Evolutionary conservation across 345 rosid genomes (phyloP), one percentile per base, ranked within the genome.

Genomic region (Cardamine occulta): DNA sequence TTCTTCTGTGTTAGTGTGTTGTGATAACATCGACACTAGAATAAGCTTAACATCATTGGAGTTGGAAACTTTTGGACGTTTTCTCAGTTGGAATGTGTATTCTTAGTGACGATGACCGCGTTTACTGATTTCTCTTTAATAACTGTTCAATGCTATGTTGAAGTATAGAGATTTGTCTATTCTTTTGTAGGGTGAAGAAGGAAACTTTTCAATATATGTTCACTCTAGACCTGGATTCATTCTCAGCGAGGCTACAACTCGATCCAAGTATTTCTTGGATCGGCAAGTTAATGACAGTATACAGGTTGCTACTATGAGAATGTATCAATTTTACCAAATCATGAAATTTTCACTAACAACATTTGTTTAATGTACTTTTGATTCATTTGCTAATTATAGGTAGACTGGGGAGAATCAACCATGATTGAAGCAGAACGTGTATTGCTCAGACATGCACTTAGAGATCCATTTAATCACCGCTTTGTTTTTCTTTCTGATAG

Each of bases 401-500:
- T 95, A 66, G 97, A 95, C 34, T 95, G 99, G 99, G 99, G 99
- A 68, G 94, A 79, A 83, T 84, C 99, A 52, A 90, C 83, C 76
- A 95, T 92, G 99, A 89, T 95, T 56, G 88, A 86, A 86, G 99
- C 98, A 28, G 99, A 95, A 82, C 97, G 91, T 60, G 79, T 95
- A 63, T 84, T 95, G 83, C 97, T 95, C 74, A 81, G 89, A 74
- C 96, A 90, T 82, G 99, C 99, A 17, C 88, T 95, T 57, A 75
- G 48, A 61, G 98, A 95, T 84, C 88, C 89, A 53, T 77, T 19
- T 42, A 92, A 92, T 82, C 79, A 87, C 76, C 89, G 94, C 7
- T 95, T 95, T 83, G 89, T 92, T 86, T 95, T 95, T 81, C 85
- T 95, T 44, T 95, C 99, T 35, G 99, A 95, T 81, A 92, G 98